Evolutionary conservation across 441 rosid species (phyloP), one percentile per base, ranked within the genome.

Genomic region (Pelargonium myrrhifolium): DNA sequence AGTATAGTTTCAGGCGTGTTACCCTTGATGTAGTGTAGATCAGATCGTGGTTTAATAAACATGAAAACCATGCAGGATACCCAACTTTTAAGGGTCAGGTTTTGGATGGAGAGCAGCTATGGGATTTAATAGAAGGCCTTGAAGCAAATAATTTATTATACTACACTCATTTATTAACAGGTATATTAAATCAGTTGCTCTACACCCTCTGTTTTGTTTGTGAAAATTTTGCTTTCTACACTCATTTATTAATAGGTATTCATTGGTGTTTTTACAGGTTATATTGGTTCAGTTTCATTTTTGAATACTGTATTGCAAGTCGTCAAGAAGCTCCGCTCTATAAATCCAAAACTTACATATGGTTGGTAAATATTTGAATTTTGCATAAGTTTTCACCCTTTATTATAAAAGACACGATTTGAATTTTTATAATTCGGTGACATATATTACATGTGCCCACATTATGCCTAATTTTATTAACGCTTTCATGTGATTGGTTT

Each of bases 231-330:
- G 28, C 9, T 21, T 55, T 55, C 24, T n/a, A n/a, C n/a, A n/a
- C n/a, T n/a, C n/a, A n/a, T n/a, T n/a, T n/a, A n/a, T n/a, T n/a
- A n/a, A n/a, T n/a, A n/a, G n/a, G n/a, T n/a, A n/a, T n/a, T n/a
- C n/a, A n/a, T 3, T 74, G 64, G 67, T 75, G 39, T 59, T 55
- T 71, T 68, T 80, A 59, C 85, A 92, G 99, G 98, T 68, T 95
- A 95, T 75, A 92, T 95, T 69, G 99, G 99, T 70, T 95, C 99
- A n/a, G 95, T 86, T 75, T 95, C 99, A 6, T 95, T 95, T 72
- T 72, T 95, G 79, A 79, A 86, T 79, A 82, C 87, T 22, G 71
- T 95, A 51, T 81, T 95, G 82, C 81, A 86, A 78, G 96, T 89
- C 26, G 87, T 95, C 49, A 64, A 82, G 49, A 92, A 90, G 89